A percentile compares a stretch with the other conserved stretches of the same genome.
These are phyloP conservation scores for Fusarium algeriense DNA, from an alignment of 2,329 filamentous ascomycete genomes.

Conservation along the genomic window DNA sequence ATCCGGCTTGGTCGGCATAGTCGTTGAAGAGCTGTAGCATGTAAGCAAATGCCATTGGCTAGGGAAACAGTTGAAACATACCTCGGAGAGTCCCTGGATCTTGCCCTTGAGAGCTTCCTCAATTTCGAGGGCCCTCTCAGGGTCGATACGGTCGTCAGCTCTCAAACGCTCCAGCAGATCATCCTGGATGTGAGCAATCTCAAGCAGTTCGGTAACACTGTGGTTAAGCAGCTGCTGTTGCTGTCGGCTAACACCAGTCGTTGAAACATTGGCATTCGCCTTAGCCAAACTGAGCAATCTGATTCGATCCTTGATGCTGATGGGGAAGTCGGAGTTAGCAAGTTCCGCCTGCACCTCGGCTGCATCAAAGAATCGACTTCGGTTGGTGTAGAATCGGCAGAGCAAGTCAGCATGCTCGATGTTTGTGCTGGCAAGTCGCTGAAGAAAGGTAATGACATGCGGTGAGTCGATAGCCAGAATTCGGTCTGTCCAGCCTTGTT, in stretches of 20 bases:
- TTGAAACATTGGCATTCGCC: slow-evolving; percentile 89
- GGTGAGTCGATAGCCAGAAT: slow-evolving; percentile 86
- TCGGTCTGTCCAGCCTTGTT: slow-evolving; percentile 85
- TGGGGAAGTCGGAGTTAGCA: slow-evolving; percentile 82
- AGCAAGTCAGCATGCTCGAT: slow-evolving; percentile 88
- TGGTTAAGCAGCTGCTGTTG: slow-evolving; percentile 87
- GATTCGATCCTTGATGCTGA: slow-evolving; percentile 87
- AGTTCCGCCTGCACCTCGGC: slow-evolving; percentile 87
- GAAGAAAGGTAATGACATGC: slow-evolving; percentile 87
- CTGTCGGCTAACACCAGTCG: slow-evolving; percentile 80
- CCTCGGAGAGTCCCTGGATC: slow-evolving; percentile 80
- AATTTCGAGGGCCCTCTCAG: slow-evolving; percentile 73
- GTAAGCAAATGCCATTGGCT: slow-evolving; percentile 33
- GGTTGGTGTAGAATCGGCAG: slow-evolving; percentile 91
- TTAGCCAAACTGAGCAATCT: slow-evolving; percentile 91
- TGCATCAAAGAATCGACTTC: slow-evolving; percentile 85
- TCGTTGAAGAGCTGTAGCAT: slow-evolving; percentile 82
- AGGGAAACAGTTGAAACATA: slow-evolving; percentile 60
- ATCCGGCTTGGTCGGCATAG: slow-evolving; percentile 90
- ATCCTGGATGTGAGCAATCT: slow-evolving; percentile 95
- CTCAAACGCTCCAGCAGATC: slow-evolving; percentile 85
- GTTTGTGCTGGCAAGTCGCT: slow-evolving; percentile 78
- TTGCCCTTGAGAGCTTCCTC: slow-evolving; percentile 78
- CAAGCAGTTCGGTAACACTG: slow-evolving; percentile 85
- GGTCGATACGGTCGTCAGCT: slow-evolving; percentile 76